Conservation (phyloP, 257 asterid species). For the Przewalskia tangutica region DNA sequence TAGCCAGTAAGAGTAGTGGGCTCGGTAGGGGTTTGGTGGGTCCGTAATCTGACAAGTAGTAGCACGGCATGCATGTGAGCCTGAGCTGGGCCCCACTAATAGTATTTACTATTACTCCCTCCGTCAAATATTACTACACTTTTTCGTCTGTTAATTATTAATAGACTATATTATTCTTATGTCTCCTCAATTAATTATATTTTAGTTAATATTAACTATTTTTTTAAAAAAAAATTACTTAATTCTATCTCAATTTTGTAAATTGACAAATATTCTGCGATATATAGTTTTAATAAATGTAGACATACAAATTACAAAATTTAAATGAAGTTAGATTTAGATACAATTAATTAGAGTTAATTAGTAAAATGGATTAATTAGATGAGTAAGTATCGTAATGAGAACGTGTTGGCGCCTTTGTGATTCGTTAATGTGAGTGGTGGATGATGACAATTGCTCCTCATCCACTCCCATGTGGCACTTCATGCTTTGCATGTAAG, state of each 20-base stretch:
- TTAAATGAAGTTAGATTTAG: too few species aligned
- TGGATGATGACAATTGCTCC: conserved; percentile 26
- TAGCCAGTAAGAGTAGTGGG: conserved; percentile 16
- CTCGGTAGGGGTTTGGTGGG: conserved; percentile 8
- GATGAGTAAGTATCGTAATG: neutral
- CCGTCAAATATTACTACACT: too few species aligned
- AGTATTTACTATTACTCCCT: neutral
- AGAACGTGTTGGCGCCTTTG: conserved; percentile 34
- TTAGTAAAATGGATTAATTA: neutral
- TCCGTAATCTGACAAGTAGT: conserved; percentile 14
- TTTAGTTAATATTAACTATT: too few species aligned
- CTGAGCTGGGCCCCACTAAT: conserved; percentile 6
- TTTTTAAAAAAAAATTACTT: too few species aligned
- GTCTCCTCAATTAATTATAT: too few species aligned
- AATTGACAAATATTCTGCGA: too few species aligned
- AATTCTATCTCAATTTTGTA: too few species aligned
- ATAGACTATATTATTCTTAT: too few species aligned
- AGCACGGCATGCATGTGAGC: conserved; percentile 27
- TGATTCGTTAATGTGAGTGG: conserved; percentile 24
- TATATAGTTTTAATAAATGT: too few species aligned
- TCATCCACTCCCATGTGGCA: conserved; percentile 34
- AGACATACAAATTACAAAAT: too few species aligned
- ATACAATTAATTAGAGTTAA: too few species aligned
- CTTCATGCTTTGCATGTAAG: conserved; percentile 43
- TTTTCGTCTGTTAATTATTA: too few species aligned